phyloP scores from a whole-genome alignment of 441 rosid species.

The Geranium incanum region DNA sequence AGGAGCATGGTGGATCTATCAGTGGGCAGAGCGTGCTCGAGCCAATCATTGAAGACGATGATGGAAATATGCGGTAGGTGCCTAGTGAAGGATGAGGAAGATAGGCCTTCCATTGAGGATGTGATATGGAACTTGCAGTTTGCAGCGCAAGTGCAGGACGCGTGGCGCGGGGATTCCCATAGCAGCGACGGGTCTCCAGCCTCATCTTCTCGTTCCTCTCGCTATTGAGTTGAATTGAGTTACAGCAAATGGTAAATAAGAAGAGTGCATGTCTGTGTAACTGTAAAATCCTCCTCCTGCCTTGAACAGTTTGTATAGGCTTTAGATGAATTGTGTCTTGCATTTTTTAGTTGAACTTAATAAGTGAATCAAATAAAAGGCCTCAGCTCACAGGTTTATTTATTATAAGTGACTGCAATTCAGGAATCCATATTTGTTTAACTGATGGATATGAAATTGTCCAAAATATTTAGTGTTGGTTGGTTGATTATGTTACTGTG shows the following conservation, averaged over 20 bases:
- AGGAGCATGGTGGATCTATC: constrained; percentile 59
- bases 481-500: too few relatives aligned
- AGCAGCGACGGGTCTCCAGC: constrained; percentile 63
- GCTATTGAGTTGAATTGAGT: neutral
- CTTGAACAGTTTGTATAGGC: neutral
- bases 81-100: constrained; percentile 46
- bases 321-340: too few relatives aligned
- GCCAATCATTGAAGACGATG: constrained; percentile 71
- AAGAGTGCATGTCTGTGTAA: too few relatives aligned
- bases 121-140: constrained; percentile 93
- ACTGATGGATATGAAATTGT: too few relatives aligned
- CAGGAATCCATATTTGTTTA: too few relatives aligned
- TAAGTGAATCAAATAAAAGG: too few relatives aligned
- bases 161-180: constrained; percentile 47
- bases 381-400: too few relatives aligned
- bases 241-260: too few relatives aligned
- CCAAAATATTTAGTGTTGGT: too few relatives aligned
- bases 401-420: too few relatives aligned
- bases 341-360: too few relatives aligned
- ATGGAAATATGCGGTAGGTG: constrained; percentile 74
- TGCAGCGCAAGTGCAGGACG: constrained; percentile 84
- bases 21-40: constrained; percentile 47
- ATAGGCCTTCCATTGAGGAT: constrained; percentile 82
- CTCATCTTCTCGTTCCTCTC: constrained; percentile 30
- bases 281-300: neutral